Conservation (phyloP, 257 asterid genomes). For the Forsythia suspensa region DNA sequence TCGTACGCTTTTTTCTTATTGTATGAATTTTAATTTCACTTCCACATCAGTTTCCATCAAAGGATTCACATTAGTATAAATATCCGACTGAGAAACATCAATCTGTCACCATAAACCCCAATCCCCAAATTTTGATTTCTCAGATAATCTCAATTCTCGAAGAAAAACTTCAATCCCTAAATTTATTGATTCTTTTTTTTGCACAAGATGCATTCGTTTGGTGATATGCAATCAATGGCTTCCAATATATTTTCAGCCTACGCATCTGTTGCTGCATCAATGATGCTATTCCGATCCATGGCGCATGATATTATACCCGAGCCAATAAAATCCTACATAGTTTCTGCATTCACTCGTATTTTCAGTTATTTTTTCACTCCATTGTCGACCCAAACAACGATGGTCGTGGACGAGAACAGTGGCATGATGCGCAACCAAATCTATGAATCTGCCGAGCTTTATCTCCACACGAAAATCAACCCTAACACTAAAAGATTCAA, state of each 20-base stretch:
- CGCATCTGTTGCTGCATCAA: slow-evolving; percentile 70
- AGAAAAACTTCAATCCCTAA: not conserved
- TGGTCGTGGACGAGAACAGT: slow-evolving; percentile 62
- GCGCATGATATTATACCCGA: slow-evolving; percentile 59
- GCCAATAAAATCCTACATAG: slow-evolving; percentile 32
- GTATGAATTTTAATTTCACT: no score
- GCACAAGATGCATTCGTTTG: slow-evolving; percentile 31
- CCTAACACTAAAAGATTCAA: slow-evolving; percentile 49
- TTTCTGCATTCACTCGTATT: slow-evolving; percentile 18
- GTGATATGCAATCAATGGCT: slow-evolving; percentile 55
- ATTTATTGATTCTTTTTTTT: not conserved
- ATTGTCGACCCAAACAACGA: slow-evolving; percentile 36
- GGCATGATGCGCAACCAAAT: slow-evolving; percentile 63
- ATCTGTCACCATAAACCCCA: not conserved
- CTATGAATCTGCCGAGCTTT: slow-evolving; percentile 68
- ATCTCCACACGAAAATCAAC: slow-evolving; percentile 59
- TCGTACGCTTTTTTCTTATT: no score
- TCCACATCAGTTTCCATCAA: no score
- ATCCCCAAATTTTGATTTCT: not conserved
- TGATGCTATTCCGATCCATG: slow-evolving; percentile 70
- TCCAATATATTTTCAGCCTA: slow-evolving; percentile 65
- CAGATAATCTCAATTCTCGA: slow-evolving; percentile 19
- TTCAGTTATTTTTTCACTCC: slow-evolving; percentile 32
- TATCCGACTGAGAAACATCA: not conserved
- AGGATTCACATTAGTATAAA: not conserved